Evolutionary conservation across 306 rosid species (phyloP), one percentile per base, ranked within the genome.

Genomic region (Comarum palustre): DNA sequence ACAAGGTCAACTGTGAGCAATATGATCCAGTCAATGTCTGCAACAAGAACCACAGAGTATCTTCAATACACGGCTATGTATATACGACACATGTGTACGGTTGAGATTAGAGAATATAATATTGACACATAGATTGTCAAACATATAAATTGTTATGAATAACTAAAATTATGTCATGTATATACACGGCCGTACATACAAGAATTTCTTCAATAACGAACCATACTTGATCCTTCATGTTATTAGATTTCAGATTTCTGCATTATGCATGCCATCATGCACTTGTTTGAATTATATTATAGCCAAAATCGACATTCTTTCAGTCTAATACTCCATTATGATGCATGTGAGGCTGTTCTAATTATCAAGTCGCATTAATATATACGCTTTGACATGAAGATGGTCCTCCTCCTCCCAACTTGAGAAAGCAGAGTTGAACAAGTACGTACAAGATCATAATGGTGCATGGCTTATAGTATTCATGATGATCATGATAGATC

Each of bases 291-390:
- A 32, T 19, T 34, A 34, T 34, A 62, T 34, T 34, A 32, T 34
- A 19, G 5, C 38, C 12, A 32, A 32, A 16, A 62, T 62, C 25
- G 34, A 17, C n/a, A 34, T 34, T 31, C 5, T 7, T 62, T 17
- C 3, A 19, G 67, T 60, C 27, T 34, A 62, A 34, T 34, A 32
- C 45, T 34, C 25, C 45, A 62, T 62, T 62, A 62, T 62, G 45
- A 62, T 62, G 45, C 45, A 62, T 62, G 67, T 62, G 67, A 62
- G 41, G 19, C 17, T 62, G n/a, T 68, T 76, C 72, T 66, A 22
- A 76, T 25, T 77, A 43, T 73, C 39, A 62, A 43, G 78, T 77
- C 81, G 68, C 48, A 66, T 68, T 73, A 76, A 67, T 27, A n/a
- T 46, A 60, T 17, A 60, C 24, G 20, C 20, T 27, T 27, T 54